Conservation (phyloP, 257 asterid species). For the Gardenia jasminoides region DNA sequence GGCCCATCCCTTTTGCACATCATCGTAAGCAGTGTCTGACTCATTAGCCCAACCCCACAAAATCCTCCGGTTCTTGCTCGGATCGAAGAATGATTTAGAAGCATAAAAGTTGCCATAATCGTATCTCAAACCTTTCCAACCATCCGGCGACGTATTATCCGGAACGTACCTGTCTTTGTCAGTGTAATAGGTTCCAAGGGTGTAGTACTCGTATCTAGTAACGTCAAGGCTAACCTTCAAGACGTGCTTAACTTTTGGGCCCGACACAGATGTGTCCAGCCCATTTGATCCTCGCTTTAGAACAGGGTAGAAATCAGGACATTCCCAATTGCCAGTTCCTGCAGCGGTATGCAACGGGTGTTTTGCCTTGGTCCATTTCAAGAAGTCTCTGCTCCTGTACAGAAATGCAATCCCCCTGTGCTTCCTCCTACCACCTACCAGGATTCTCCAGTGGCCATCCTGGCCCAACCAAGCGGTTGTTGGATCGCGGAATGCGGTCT, state of each 20-base stretch:
- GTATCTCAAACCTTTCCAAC: constrained; percentile 52
- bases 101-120: constrained; percentile 79
- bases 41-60: constrained; percentile 87
- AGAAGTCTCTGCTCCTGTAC: constrained; percentile 59
- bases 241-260: constrained; percentile 46
- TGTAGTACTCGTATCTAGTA: constrained; percentile 61
- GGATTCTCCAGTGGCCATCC: constrained; percentile 58
- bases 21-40: constrained; percentile 40
- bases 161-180: constrained; percentile 50
- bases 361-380: constrained; percentile 50
- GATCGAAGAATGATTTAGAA: constrained; percentile 65
- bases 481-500: constrained; percentile 73
- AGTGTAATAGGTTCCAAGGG: constrained; percentile 41
- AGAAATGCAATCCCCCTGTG: constrained; percentile 41
- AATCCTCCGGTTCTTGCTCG: constrained; percentile 46
- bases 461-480: constrained; percentile 66
- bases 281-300: constrained; percentile 31
- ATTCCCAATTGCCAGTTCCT: constrained; percentile 68
- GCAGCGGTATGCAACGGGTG: constrained; percentile 40
- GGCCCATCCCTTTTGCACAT: constrained; percentile 62
- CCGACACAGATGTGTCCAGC: constrained; percentile 46
- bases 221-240: constrained; percentile 61
- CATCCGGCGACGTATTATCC: constrained; percentile 47
- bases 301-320: constrained; percentile 74
- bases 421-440: constrained; percentile 38